A percentile compares a stretch with the other conserved stretches of the same genome.
These are phyloP conservation scores for Vanrija humicola DNA, from an alignment of 1,284 basidiomycete species.

Conservation along the genomic window DNA sequence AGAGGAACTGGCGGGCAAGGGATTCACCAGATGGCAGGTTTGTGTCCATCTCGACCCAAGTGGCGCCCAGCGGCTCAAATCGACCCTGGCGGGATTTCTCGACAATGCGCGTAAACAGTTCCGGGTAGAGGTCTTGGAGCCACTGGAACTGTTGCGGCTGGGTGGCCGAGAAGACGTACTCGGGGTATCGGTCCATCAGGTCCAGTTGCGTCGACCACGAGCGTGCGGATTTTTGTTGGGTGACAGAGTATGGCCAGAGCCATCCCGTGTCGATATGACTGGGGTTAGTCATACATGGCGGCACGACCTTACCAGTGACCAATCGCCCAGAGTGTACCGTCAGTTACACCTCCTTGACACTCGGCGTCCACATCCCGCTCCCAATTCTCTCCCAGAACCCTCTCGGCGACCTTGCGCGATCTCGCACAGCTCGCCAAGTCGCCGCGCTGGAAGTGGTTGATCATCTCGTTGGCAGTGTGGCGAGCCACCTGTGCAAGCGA, in stretches of 20 bases:
- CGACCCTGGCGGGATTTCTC: conserved; percentile 66
- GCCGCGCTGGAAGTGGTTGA: conserved; percentile 64
- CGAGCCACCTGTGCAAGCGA: conserved; percentile 58
- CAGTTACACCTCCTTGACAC: not conserved
- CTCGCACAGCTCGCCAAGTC: not conserved
- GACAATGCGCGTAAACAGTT: conserved; percentile 67
- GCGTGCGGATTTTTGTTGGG: conserved; percentile 88
- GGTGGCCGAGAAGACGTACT: too few species aligned
- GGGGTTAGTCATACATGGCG: too few species aligned
- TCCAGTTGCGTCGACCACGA: conserved; percentile 80
- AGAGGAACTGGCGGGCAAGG: conserved; percentile 74
- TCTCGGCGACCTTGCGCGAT: not conserved
- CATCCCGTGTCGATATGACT: conserved; percentile 63
- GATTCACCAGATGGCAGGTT: conserved; percentile 71
- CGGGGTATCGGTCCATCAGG: conserved; percentile 55
- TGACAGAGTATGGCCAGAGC: conserved; percentile 86
- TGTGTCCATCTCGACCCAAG: conserved; percentile 53
- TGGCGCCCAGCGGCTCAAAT: conserved; percentile 55
- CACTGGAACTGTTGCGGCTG: conserved; percentile 57
- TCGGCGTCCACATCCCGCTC: not conserved
- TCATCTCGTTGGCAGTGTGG: conserved; percentile 69
- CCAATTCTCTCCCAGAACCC: not conserved
- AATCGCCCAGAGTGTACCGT: conserved; percentile 21
- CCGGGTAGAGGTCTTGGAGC: conserved; percentile 81
- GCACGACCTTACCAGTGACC: conserved; percentile 20